Conservation (phyloP, 495 filamentous ascomycete species). For the Neurospora sp. region DNA sequence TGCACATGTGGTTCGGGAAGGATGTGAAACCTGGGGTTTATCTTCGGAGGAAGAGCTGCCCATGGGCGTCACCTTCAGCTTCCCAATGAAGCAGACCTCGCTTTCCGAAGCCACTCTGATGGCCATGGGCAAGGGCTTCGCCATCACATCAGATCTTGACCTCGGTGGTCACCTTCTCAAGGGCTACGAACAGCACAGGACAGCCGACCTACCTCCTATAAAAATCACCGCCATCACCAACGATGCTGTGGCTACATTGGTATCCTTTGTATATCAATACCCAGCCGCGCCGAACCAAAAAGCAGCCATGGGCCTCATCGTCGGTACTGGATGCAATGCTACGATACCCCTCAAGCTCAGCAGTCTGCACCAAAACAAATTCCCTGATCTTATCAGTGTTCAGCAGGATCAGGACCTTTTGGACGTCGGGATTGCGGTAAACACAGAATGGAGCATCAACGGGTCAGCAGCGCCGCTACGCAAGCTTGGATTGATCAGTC, state of each 20-base stretch:
- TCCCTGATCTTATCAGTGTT: slow-evolving; percentile 38
- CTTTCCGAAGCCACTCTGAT: slow-evolving; percentile 68
- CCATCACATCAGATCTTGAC: slow-evolving; percentile 61
- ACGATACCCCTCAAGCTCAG: slow-evolving; percentile 61
- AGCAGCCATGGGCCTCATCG: slow-evolving; percentile 72
- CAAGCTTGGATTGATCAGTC: slow-evolving; percentile 53
- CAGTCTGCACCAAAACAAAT: slow-evolving; percentile 55
- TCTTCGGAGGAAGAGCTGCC: slow-evolving; percentile 40
- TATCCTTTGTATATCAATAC: slow-evolving; percentile 61
- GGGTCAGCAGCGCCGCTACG: slow-evolving; percentile 58
- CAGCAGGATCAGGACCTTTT: slow-evolving; percentile 47
- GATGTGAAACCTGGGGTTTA: slow-evolving; percentile 22
- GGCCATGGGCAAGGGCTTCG: slow-evolving; percentile 85
- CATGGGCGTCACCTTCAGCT: slow-evolving; percentile 79
- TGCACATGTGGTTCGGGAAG: slow-evolving; percentile 54
- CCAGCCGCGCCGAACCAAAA: slow-evolving; percentile 22
- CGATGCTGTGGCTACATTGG: slow-evolving; percentile 70
- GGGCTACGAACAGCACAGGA: slow-evolving; percentile 51
- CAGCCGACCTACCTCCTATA: slow-evolving; percentile 49
- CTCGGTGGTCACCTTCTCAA: slow-evolving; percentile 56
- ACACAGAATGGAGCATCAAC: slow-evolving; percentile 81
- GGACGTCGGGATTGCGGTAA: slow-evolving; percentile 57
- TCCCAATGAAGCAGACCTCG: slow-evolving; percentile 72
- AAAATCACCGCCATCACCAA: slow-evolving; percentile 71
- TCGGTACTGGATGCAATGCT: slow-evolving; percentile 76